Conservation (phyloP, 1,284 basidiomycete species). For the Tylopilus sp. region DNA sequence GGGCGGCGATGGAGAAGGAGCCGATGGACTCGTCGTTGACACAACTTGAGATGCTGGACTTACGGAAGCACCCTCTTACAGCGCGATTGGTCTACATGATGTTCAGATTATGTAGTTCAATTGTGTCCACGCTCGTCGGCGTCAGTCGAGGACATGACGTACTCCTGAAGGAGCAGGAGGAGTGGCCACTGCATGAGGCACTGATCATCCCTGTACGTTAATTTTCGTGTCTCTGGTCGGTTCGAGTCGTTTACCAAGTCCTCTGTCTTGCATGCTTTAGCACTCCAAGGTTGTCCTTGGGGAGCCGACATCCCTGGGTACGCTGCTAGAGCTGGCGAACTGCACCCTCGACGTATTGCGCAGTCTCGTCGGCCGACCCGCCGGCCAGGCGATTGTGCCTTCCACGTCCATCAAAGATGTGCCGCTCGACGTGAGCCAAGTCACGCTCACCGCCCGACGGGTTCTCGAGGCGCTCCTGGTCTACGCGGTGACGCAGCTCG, state of each 20-base stretch:
- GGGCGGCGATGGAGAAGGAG: constrained; percentile 61
- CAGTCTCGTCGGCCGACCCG: constrained; percentile 53
- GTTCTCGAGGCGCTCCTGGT: constrained; percentile 69
- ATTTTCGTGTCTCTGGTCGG: background rate
- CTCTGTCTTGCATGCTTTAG: constrained; percentile 36
- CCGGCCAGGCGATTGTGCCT: constrained; percentile 49
- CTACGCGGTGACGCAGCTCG: constrained; percentile 76
- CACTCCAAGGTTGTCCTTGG: constrained; percentile 77
- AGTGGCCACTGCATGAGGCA: constrained; percentile 66
- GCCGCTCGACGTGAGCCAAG: constrained; percentile 55
- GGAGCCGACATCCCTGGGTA: constrained; percentile 76
- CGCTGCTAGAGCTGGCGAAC: constrained; percentile 71
- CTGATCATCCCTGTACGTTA: constrained; percentile 72
- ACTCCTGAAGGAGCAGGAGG: constrained; percentile 61
- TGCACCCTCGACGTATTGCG: constrained; percentile 67
- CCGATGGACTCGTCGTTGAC: constrained; percentile 33
- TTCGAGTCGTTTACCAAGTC: background rate
- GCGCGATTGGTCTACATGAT: constrained; percentile 67
- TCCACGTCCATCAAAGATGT: constrained; percentile 38
- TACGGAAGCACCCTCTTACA: constrained; percentile 64
- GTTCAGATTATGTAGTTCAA: constrained; percentile 63
- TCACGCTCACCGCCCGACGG: constrained; percentile 50
- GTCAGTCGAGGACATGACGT: constrained; percentile 70
- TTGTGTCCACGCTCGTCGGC: constrained; percentile 66
- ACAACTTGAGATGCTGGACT: constrained; percentile 51